A percentile compares a stretch with the other conserved stretches of the same genome.
Evolutionary conservation across 2,329 filamentous ascomycete genomes (phyloP).

Genomic region (Nothophaeocryptopus gaeumannii): DNA sequence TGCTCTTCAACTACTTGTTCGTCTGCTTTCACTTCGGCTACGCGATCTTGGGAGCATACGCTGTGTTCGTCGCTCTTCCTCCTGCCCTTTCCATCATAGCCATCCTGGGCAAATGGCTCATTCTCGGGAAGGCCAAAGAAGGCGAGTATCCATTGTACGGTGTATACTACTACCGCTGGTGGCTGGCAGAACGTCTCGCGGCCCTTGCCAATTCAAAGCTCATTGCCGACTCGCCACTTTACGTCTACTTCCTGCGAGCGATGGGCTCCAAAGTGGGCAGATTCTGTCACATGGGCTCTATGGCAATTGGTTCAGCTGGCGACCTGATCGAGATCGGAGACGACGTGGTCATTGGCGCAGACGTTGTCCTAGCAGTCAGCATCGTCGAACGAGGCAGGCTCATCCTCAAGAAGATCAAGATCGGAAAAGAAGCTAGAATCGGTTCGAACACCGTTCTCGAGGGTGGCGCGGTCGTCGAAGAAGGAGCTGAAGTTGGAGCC

Average conservation of each 20-base stretch:
- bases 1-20: constrained; percentile 23
- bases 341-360: constrained; percentile 25
- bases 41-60: constrained; percentile 23
- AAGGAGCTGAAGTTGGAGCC: constrained; percentile 24
- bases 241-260: constrained; percentile 21
- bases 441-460: constrained; percentile 26
- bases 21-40: constrained; percentile 13
- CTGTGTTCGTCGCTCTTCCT: constrained; percentile 20
- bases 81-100: constrained; percentile 35
- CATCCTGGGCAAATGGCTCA: constrained; percentile 52
- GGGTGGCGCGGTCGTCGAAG: constrained; percentile 24
- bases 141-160: constrained; percentile 60
- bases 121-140: constrained; percentile 52
- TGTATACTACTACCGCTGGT: constrained; percentile 57
- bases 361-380: constrained; percentile 23
- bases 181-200: constrained; percentile 41
- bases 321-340: constrained; percentile 28
- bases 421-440: constrained; percentile 19
- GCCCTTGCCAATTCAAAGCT: constrained; percentile 21
- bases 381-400: constrained; percentile 25
- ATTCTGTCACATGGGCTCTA: constrained; percentile 24
- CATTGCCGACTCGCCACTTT: constrained; percentile 22
- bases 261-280: constrained; percentile 25
- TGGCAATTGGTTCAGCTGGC: constrained; percentile 21
- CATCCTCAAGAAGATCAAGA: constrained; percentile 25